Evolutionary conservation across 192 early-diverging fungal genomes (phyloP), one percentile per base, ranked within the genome.

Genomic region (Coemansia sp.): DNA sequence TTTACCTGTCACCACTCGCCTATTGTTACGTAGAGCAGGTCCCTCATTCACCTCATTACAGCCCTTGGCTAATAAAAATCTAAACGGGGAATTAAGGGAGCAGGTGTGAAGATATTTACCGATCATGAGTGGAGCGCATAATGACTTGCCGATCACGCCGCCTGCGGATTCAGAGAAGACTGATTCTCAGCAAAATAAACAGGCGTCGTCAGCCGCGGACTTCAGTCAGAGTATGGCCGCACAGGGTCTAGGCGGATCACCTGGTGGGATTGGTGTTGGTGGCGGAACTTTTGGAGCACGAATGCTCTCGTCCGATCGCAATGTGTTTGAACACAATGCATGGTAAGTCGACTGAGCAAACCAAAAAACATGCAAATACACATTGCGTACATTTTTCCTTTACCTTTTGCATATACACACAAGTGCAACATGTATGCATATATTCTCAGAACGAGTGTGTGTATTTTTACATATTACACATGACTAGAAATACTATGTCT

Each of bases 291-390:
- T 95, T 84, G 91, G 95, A 19, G 84, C 85, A 25, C 83, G 95
- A 12, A 64, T 85, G 42, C 78, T 98, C 53, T 80, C 72, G 21
- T 80, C 89, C 60, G 85, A 89, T 38, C 81, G 85, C 37, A 71
- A 86, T 42, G 93, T 97, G 4, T 97, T 89, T 64, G 82, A 85
- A 37, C 86, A 91, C 64, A 98, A 97, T 69, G 96, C 96, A 21
- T 98, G 96, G 93, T 91, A 86, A 34, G 61, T 64, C 40, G 51
- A 53, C 21, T 8, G 34, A 37, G 34, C 34, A 37, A 37, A 37
- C 11, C 7, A 8, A 37, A 37, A 37, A 37, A 6, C 34, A 5
- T 37, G 1, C 34, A 37, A 37, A 10, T 37, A 37, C 34, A 37
- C 34, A 37, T 37, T 37, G 34, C 34, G 34, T 37, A 37, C 34